These are phyloP conservation scores for Pyricularia sp. DNA, from an alignment of 2,329 filamentous ascomycete genomes.

Conservation along the genomic window DNA sequence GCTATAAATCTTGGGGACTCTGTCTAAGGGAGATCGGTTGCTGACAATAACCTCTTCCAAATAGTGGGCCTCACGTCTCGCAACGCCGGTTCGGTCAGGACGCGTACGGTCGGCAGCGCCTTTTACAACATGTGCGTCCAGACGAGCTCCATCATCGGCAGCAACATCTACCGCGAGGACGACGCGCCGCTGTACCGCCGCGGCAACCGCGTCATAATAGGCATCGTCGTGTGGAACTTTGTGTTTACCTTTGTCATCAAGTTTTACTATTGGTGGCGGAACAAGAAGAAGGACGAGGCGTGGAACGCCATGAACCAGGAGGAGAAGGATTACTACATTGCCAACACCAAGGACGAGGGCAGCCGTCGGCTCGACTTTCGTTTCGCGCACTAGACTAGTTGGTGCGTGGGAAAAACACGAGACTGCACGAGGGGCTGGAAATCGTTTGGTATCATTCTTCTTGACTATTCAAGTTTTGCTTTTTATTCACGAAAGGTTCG, in stretches of 20 bases:
- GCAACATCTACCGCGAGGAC: conserved; percentile 41
- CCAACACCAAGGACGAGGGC: conserved; percentile 29
- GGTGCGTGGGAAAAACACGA: too few relatives aligned
- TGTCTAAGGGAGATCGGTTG: too few relatives aligned
- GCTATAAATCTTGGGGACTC: too few relatives aligned
- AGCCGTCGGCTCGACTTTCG: conserved; percentile 34
- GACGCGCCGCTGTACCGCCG: conserved; percentile 44
- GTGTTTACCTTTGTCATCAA: conserved; percentile 40
- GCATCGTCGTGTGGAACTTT: conserved; percentile 38
- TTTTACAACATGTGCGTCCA: conserved; percentile 43
- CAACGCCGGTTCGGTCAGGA: conserved; percentile 51
- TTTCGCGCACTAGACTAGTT: conserved; percentile 28
- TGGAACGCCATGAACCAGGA: conserved; percentile 40
- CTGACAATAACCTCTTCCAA: background rate
- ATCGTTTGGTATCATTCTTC: too few relatives aligned
- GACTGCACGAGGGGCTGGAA: too few relatives aligned
- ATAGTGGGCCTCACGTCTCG: conserved; percentile 15
- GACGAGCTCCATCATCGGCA: conserved; percentile 21
- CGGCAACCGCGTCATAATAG: conserved; percentile 45
- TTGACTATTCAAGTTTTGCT: too few relatives aligned
- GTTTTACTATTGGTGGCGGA: conserved; percentile 41
- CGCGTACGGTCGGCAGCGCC: conserved; percentile 47
- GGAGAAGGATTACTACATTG: conserved; percentile 38
- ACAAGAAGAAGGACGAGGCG: conserved; percentile 32
- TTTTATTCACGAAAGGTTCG: too few relatives aligned